Conservation (phyloP, 2,329 filamentous ascomycete species). For the Aspergillus alliaceus region DNA sequence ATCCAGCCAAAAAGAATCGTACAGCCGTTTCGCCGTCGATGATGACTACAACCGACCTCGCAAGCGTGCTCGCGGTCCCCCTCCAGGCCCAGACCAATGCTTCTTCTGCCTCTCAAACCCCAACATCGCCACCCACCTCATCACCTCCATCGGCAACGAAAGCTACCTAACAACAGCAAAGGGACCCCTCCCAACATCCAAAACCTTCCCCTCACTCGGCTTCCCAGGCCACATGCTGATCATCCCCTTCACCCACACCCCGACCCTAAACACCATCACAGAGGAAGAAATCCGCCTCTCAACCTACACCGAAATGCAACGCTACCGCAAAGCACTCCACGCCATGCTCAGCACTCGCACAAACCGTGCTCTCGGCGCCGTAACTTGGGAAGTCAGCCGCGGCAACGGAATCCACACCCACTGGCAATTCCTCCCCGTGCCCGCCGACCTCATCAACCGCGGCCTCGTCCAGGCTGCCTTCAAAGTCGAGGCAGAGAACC, state of each 20-base stretch:
- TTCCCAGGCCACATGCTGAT: conserved; percentile 89
- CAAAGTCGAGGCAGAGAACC: conserved; percentile 80
- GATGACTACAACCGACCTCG: conserved; percentile 37
- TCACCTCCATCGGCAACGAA: conserved; percentile 84
- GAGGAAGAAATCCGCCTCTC: conserved; percentile 55
- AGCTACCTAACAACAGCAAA: conserved; percentile 90
- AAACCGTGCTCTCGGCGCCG: conserved; percentile 66
- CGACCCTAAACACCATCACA: conserved; percentile 70
- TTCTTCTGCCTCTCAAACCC: conserved; percentile 95
- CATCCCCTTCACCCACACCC: conserved; percentile 79
- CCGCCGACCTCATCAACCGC: conserved; percentile 64
- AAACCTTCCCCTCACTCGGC: conserved; percentile 69
- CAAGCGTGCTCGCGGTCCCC: conserved; percentile 49
- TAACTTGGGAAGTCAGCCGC: conserved; percentile 92
- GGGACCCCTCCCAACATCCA: conserved; percentile 73
- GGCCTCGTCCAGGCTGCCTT: conserved; percentile 86
- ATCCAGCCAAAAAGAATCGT: conserved; percentile 37
- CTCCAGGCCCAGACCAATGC: conserved; percentile 71
- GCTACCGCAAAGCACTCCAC: conserved; percentile 75
- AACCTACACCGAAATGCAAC: conserved; percentile 77
- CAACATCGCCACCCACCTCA: conserved; percentile 79
- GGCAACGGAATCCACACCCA: conserved; percentile 80
- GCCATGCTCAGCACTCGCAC: conserved; percentile 63
- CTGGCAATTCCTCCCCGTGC: conserved; percentile 87
- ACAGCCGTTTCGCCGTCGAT: conserved; percentile 39